Evolutionary conservation across 1,139 yeast genomes (phyloP).

Genomic region (Debaryomyces robertsiae): DNA sequence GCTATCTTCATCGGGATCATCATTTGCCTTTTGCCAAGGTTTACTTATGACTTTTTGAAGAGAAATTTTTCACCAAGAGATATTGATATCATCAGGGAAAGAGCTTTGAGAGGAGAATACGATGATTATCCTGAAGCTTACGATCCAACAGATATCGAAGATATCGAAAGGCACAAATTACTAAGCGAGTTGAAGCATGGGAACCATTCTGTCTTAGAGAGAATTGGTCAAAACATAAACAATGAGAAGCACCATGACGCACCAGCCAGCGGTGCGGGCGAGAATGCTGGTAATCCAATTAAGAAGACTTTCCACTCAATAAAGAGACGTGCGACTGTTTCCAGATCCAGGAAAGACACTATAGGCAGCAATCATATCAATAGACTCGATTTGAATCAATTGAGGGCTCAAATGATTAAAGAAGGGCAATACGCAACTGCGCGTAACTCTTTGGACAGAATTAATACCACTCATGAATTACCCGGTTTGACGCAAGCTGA

Average conservation of each 20-base stretch:
- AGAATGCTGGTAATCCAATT: constrained; percentile 25
- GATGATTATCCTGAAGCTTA: constrained; percentile 54
- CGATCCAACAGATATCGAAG: constrained; percentile 59
- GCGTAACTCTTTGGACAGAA: constrained; percentile 40
- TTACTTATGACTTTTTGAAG: constrained; percentile 49
- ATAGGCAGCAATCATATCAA: constrained; percentile 32
- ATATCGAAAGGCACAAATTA: constrained; percentile 46
- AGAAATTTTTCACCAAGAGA: constrained; percentile 54
- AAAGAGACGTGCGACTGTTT: constrained; percentile 33
- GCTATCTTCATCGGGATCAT: constrained; percentile 50
- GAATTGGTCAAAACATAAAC: constrained; percentile 29
- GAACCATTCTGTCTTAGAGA: constrained; percentile 39
- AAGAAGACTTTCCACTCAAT: constrained; percentile 40
- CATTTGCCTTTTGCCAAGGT: constrained; percentile 54
- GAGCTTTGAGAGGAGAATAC: constrained; percentile 47
- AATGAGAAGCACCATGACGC: constrained; percentile 5
- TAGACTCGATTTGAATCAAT: constrained; percentile 36
- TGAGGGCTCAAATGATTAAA: constrained; percentile 46
- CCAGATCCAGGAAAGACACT: constrained; percentile 24
- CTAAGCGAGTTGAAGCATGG: constrained; percentile 36
- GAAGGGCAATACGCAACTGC: constrained; percentile 40
- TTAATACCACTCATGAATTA: constrained; percentile 49
- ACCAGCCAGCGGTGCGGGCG: constrained; percentile 13
- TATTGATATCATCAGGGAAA: constrained; percentile 57
- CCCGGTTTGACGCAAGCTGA: constrained; percentile 57